phyloP scores from a whole-genome alignment of 169 alveolate species.

The Cyclospora cayetanensis region DNA sequence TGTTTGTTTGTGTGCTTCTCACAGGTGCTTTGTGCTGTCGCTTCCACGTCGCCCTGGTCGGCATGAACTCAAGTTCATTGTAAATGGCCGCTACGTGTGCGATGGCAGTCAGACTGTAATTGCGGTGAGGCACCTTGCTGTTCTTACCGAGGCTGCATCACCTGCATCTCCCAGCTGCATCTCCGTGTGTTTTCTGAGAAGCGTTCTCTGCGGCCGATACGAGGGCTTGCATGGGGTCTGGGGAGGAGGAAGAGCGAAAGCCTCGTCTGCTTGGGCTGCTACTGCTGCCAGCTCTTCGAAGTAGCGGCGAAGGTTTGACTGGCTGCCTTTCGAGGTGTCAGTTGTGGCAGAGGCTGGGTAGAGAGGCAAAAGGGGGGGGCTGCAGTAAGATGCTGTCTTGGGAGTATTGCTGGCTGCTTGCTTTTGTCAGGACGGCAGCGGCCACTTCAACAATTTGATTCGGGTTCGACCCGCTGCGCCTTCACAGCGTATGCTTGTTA shows the following conservation, averaged over 20 bases:
- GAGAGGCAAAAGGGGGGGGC: too few relatives aligned
- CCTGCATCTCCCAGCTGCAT: background rate
- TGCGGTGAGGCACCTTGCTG: background rate
- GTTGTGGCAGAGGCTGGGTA: too few relatives aligned
- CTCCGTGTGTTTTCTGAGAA: background rate
- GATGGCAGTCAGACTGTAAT: conserved; percentile 64
- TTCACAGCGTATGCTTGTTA: conserved; percentile 32
- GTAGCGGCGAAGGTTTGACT: too few relatives aligned
- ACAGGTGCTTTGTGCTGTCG: conserved; percentile 50
- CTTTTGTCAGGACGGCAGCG: conserved; percentile 52
- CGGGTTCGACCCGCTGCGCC: conserved; percentile 47
- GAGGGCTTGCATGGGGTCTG: too few relatives aligned
- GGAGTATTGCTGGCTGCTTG: background rate
- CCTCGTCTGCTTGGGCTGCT: too few relatives aligned
- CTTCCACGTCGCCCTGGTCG: conserved; percentile 62
- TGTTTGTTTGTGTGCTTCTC: background rate
- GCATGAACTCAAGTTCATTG: conserved; percentile 60
- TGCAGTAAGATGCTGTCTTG: too few relatives aligned
- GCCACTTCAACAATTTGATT: conserved; percentile 62
- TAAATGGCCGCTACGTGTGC: conserved; percentile 66
- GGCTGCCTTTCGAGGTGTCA: too few relatives aligned
- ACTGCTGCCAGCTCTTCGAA: too few relatives aligned
- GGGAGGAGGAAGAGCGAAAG: too few relatives aligned
- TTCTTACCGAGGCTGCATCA: background rate
- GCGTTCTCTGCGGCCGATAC: background rate